phyloP scores from a whole-genome alignment of 2,329 filamentous ascomycete genomes.

The Xenosphaeropsis pyriputrescens region DNA sequence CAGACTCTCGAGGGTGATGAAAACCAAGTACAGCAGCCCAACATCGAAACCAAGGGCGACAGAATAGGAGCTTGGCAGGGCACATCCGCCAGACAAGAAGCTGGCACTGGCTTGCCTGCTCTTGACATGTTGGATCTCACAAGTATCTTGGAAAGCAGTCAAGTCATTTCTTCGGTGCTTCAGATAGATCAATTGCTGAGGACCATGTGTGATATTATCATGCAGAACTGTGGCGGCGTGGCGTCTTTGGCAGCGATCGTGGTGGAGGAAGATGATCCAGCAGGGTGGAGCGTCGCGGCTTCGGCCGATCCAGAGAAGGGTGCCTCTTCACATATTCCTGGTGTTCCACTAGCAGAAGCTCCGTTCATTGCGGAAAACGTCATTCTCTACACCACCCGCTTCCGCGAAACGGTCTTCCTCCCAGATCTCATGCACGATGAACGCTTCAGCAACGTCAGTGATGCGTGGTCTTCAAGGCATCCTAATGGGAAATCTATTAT shows the following conservation, averaged over 20 bases:
- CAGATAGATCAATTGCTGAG: slow-evolving; percentile 62
- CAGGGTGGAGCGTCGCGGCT: slow-evolving; percentile 55
- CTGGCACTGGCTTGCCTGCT: slow-evolving; percentile 50
- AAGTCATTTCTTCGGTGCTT: slow-evolving; percentile 66
- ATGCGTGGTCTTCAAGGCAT: slow-evolving; percentile 53
- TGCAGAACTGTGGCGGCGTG: slow-evolving; percentile 59
- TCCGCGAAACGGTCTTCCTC: slow-evolving; percentile 61
- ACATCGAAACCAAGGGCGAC: slow-evolving; percentile 37
- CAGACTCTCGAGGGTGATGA: slow-evolving; percentile 26
- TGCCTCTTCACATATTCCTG: slow-evolving; percentile 50
- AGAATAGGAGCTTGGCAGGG: slow-evolving; percentile 49
- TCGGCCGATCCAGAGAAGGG: slow-evolving; percentile 58
- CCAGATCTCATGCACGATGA: slow-evolving; percentile 63
- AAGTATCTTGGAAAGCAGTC: slow-evolving; percentile 64
- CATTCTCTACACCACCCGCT: slow-evolving; percentile 62
- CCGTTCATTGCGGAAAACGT: slow-evolving; percentile 63
- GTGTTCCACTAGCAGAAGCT: slow-evolving; percentile 48
- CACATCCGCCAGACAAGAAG: slow-evolving; percentile 37
- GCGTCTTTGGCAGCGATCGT: slow-evolving; percentile 62
- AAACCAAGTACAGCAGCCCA: slow-evolving; percentile 21
- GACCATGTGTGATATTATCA: slow-evolving; percentile 69
- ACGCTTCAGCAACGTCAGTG: slow-evolving; percentile 60
- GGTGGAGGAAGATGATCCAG: slow-evolving; percentile 40
- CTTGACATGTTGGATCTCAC: slow-evolving; percentile 75
- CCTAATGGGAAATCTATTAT: slow-evolving; percentile 62